Conservation (phyloP, 352 stramenopile genomes). For the Phytophthora cactorum region DNA sequence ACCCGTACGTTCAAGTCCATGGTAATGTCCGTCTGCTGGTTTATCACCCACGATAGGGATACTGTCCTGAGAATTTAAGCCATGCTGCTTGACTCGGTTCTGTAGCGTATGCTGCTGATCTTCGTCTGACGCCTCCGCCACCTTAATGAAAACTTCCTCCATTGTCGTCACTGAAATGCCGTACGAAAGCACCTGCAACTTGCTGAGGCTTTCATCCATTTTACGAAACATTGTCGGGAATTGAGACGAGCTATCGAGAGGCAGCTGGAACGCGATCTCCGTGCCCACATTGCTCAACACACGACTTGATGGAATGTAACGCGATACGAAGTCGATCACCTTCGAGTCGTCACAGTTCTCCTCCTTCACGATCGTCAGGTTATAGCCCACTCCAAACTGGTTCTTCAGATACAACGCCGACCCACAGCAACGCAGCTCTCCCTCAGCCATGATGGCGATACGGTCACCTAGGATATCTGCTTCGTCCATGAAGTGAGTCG, state of each 20-base stretch:
- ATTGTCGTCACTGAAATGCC: constrained; percentile 86
- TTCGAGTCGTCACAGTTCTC: constrained; percentile 37
- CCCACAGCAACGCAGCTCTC: constrained; percentile 55
- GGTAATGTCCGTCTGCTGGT: constrained; percentile 14
- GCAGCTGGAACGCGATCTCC: constrained; percentile 69
- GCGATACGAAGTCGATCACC: constrained; percentile 42
- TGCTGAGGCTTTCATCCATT: constrained; percentile 45
- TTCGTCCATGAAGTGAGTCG: constrained; percentile 96
- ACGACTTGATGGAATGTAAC: constrained; percentile 40
- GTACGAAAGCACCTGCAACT: constrained; percentile 51
- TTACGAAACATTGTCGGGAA: constrained; percentile 64
- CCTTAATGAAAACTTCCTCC: constrained; percentile 84
- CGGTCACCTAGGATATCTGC: constrained; percentile 86
- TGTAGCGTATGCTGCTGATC: constrained; percentile 53
- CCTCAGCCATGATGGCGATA: constrained; percentile 84
- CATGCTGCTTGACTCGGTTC: constrained; percentile 35
- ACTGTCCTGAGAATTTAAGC: constrained; percentile 18
- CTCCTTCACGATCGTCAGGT: constrained; percentile 68
- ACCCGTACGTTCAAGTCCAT: constrained; percentile 15
- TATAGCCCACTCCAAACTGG: constrained; percentile 66
- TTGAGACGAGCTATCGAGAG: constrained; percentile 41
- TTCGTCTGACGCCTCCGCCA: constrained; percentile 56
- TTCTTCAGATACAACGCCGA: constrained; percentile 82
- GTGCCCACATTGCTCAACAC: constrained; percentile 63
- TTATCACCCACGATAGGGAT: constrained; percentile 31